phyloP scores from a whole-genome alignment of 2,329 filamentous ascomycete genomes.

The Penicillium sp. region DNA sequence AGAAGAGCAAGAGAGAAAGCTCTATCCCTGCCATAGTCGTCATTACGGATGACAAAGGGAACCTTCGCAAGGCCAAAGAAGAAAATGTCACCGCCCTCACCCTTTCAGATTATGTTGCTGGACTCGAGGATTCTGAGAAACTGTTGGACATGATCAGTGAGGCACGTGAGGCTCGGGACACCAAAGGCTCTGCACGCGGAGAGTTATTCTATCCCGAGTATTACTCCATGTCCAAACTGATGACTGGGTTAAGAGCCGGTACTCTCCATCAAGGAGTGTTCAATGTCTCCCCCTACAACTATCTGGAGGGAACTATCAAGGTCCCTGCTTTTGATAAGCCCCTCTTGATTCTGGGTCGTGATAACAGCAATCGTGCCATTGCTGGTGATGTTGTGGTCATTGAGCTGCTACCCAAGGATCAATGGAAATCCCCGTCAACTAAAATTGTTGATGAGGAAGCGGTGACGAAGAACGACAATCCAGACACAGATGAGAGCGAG shows the following conservation, averaged over 20 bases:
- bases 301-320: slow-evolving; percentile 86
- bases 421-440: slow-evolving; percentile 94
- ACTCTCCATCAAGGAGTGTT: slow-evolving; percentile 91
- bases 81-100: slow-evolving; percentile 65
- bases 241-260: slow-evolving; percentile 84
- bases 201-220: slow-evolving; percentile 84
- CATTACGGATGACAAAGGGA: slow-evolving; percentile 88
- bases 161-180: slow-evolving; percentile 60
- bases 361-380: slow-evolving; percentile 92
- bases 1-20: slow-evolving; percentile 48
- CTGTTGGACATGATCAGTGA: slow-evolving; percentile 91
- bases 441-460: slow-evolving; percentile 94
- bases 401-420: slow-evolving; percentile 84
- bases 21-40: slow-evolving; percentile 75
- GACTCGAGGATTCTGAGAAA: slow-evolving; percentile 74
- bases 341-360: slow-evolving; percentile 79
- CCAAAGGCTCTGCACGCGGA: slow-evolving; percentile 56
- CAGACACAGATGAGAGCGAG: slow-evolving; percentile 68
- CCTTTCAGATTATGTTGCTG: slow-evolving; percentile 70
- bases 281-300: slow-evolving; percentile 96
- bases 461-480: slow-evolving; percentile 87
- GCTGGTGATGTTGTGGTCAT: slow-evolving; percentile 91
- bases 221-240: slow-evolving; percentile 81
- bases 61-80: slow-evolving; percentile 70
- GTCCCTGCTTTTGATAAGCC: slow-evolving; percentile 86